Base-by-base conservation (phyloP, 495 filamentous ascomycete species). In the Annulohypoxylon stygium region DNA sequence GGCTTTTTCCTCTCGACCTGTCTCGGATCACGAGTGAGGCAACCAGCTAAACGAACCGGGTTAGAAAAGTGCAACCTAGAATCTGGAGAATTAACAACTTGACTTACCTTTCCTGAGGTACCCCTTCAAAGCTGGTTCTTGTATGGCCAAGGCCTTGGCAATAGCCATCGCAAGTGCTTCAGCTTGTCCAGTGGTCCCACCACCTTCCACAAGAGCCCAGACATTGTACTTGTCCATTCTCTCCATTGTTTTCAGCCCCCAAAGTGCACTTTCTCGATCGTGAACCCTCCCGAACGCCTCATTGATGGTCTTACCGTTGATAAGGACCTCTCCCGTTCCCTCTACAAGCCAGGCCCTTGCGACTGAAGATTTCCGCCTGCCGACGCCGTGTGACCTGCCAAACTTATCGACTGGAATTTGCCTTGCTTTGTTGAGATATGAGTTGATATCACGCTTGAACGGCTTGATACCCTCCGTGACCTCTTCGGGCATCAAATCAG, bases 1-100 rank as follows among this genome's bases (percentile, higher is more conserved):
- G 94, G 89, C 89, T 99, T 99, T 91, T 99, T 99, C 76, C 96
- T 94, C 84, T 99, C 96, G 68, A 98, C 97, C 61, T 85, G 89
- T 80, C 95, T 92, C 45, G 92, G 88, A 88, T 99, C 95, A 72
- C 97, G 91, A 59, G 94, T 97, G 66, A 98, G 88, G 78, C 90
- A 92, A 62, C 96, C 96, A 78, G 95, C 97, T 99, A 75, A 26
- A 61, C 23, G 66, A 55, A 53, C 25, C 48, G 63, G 10, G 73
- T 76, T 74, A 81, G 69, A 47, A 66, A 66, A 58, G 57, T 67
- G 18, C 72, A 23, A 71, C 67, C 57, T 36, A 66, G 62, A 25
- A n/a, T 26, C 39, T 67, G 23, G 30, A 33, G 58, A 34, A 74
- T 7, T 50, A 47, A 34, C 45, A 65, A 2, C 33, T 54, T 23